Base-by-base conservation (phyloP, 352 stramenopile genomes). In the Saprolegnia parasitica region DNA sequence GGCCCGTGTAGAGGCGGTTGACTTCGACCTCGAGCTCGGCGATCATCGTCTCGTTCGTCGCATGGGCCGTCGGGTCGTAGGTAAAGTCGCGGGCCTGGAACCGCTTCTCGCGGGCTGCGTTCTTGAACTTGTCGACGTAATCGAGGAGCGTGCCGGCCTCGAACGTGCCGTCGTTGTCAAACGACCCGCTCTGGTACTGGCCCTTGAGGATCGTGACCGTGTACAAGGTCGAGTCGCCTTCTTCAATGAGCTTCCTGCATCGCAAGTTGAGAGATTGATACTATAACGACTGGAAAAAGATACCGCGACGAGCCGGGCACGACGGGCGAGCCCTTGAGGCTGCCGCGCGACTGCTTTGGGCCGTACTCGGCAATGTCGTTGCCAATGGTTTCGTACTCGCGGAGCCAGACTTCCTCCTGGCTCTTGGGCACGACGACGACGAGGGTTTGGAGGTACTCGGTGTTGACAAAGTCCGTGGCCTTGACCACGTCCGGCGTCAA, bases 361-460 rank as follows among this genome's bases (percentile, higher is more conserved):
- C 95, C 96, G 39, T 92, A 95, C 70, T 93, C 86, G 56, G 88
- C 90, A 76, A 97, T 96, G 63, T 95, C 83, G 67, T 86, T 77
- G 46, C 90, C 92, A 42, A 98, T 89, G 46, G 80, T 81, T n/a
- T 89, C 73, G 76, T 98, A 98, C 72, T 87, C 86, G 24, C 84
- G 74, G 32, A 96, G 72, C 85, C 90, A 98, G 57, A 81, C 75
- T 73, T 98, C 90, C 73, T 98, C 90, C 64, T 95, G 68, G 62
- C 81, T 92, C 72, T 98, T 98, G 13, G 83, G 81, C 23, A 99
- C 87, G 40, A 97, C 91, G 24, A 99, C 90, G 65, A 98, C 94
- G 32, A 99, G 77, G 8, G 96, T 99, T 74, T 98, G 93, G 37
- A 99, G 76, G 79, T 99, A 98, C 72, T 99, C 96, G 11, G 93